Conservation (phyloP, 768 basidiomycete genomes). For the Trametes sanguinea region DNA sequence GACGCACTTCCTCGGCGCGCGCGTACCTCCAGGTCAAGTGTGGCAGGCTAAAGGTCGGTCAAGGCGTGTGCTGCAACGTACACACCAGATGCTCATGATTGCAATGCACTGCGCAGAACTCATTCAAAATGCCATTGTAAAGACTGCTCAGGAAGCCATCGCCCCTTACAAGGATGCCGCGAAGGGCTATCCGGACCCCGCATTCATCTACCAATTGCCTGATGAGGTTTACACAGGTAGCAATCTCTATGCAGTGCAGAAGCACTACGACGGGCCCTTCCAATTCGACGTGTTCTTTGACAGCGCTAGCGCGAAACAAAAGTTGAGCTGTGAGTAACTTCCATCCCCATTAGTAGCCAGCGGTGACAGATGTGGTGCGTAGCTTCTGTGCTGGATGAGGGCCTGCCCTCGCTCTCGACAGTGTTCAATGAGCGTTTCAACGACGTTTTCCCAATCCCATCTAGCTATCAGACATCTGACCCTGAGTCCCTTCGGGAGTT, state of each 20-base stretch:
- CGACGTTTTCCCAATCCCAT: slow-evolving; percentile 65
- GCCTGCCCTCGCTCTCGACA: slow-evolving; percentile 63
- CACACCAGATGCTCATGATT: background rate
- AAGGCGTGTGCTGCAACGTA: background rate
- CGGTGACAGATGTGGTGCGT: background rate
- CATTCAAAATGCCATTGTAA: slow-evolving; percentile 40
- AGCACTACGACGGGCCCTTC: slow-evolving; percentile 80
- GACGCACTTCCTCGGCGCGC: slow-evolving; percentile 68
- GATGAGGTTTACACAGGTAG: slow-evolving; percentile 72
- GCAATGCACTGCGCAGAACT: background rate
- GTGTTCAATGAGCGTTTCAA: slow-evolving; percentile 71
- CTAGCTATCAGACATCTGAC: slow-evolving; percentile 50
- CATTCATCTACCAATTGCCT: slow-evolving; percentile 73
- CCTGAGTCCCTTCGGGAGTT: slow-evolving; percentile 61
- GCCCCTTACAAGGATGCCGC: slow-evolving; percentile 54
- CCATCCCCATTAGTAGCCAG: too few relatives aligned
- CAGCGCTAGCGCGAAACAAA: slow-evolving; percentile 64
- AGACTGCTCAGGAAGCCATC: slow-evolving; percentile 55
- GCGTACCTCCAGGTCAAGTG: slow-evolving; percentile 60
- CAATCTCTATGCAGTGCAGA: slow-evolving; percentile 88
- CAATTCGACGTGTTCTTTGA: slow-evolving; percentile 91
- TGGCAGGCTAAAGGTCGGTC: slow-evolving; percentile 82
- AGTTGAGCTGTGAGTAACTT: slow-evolving; percentile 56
- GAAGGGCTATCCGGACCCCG: slow-evolving; percentile 69
- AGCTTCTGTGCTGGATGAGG: slow-evolving; percentile 64